Evolutionary conservation across 2,329 filamentous ascomycete species (phyloP), one percentile per base, ranked within the genome.

Genomic region (Knoxdaviesia proteae): DNA sequence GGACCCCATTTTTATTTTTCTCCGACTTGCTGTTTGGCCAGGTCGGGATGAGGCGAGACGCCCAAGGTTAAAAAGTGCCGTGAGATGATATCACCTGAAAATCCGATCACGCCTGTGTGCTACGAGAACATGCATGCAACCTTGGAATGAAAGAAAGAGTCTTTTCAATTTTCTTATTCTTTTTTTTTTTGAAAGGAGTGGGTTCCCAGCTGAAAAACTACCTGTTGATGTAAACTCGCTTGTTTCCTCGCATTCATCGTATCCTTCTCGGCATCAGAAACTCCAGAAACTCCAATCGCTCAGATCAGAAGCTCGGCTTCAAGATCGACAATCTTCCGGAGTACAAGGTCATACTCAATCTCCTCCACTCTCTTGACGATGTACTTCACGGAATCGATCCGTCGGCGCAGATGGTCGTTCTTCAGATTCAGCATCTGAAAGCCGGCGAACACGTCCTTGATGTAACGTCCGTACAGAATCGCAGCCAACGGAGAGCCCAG

Each of bases 351-450:
- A 55, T 98, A 98, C 41, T 96, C 88, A 8, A 98, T 86, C 56
- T 96, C 90, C 65, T 98, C 90, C 8, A 94, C 84, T 58, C 93
- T 88, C 69, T 96, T 98, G 54, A 98, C 84, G 53, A 81, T 80
- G 57, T 98, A 98, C 68, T 98, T 98, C 60, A 98, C 81, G 5
- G 80, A 81, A 61, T 98, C 90, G 44, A 84, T 84, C 47, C 84
- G 72, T 63, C 86, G 84, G 46, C 90, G 73, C 54, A 98, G 62
- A 29, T 77, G 77, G 58, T 98, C 90, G 54, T 98, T 98, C 69
- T 96, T 96, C 51, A 98, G 68, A 58, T 98, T 98, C 50, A 98
- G 72, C 50, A 96, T 74, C 69, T 96, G 90, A 63, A 98, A 98
- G 10, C 88, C 90, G 3, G 87, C 84, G 53, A 94, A 88, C 35